Conservation (phyloP, 139 green algal species). For the Chlorella sorokiniana region DNA sequence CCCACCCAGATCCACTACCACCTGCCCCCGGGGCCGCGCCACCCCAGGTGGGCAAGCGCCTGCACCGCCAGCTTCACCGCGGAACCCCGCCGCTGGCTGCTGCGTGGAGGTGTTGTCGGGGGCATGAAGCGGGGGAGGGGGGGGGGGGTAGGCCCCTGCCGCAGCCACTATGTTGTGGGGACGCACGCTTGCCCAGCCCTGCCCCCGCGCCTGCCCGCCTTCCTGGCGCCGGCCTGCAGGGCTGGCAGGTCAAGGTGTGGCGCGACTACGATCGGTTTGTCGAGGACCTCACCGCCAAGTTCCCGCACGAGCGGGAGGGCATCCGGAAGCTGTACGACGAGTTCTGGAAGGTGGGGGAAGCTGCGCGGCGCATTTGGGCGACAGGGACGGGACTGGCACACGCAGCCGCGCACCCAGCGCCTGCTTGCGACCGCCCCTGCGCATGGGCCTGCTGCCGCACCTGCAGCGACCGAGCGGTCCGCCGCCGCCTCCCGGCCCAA, state of each 20-base stretch:
- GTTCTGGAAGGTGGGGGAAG: conserved; percentile 74
- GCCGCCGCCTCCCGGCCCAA: too few species aligned
- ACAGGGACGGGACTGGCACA: too few species aligned
- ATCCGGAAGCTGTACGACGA: conserved; percentile 94
- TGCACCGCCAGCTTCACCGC: neutral
- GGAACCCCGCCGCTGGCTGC: neutral
- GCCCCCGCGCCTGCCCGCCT: too few species aligned
- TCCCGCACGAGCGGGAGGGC: conserved; percentile 86
- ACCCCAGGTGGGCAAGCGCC: conserved; percentile 45
- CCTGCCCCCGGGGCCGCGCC: conserved; percentile 66
- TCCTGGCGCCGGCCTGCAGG: conserved; percentile 54
- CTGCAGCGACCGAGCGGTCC: too few species aligned
- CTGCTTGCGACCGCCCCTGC: too few species aligned
- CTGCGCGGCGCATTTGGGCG: neutral
- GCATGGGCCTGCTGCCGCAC: too few species aligned
- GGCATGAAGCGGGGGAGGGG: neutral
- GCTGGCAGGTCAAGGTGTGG: conserved; percentile 84
- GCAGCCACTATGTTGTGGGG: neutral
- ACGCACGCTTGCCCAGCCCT: too few species aligned
- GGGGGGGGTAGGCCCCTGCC: neutral
- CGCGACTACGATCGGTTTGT: conserved; percentile 91
- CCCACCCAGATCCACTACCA: conserved; percentile 96
- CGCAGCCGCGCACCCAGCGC: too few species aligned
- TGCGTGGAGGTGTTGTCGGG: neutral
- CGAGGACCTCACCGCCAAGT: conserved; percentile 74